Conservation (phyloP, 345 rosid species). For the Hibiscus mutabilis region DNA sequence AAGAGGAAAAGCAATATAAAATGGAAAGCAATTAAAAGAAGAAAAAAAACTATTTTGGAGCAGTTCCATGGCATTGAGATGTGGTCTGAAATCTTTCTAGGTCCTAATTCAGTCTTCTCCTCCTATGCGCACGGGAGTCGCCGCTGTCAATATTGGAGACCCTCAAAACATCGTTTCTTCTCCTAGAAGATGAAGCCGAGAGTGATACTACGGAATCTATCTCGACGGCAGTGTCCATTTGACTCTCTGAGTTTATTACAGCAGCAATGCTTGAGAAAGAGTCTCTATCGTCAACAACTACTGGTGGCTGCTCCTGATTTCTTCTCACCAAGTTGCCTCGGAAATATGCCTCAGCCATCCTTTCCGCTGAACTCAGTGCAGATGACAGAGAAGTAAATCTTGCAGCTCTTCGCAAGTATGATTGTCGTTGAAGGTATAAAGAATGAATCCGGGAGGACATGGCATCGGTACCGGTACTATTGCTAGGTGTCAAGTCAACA, state of each 20-base stretch:
- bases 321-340: neutral
- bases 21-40: neutral
- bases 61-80: neutral
- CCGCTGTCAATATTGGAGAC: neutral
- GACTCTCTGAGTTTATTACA: slow-evolving; percentile 3
- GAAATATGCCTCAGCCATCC: neutral
- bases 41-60: neutral
- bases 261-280: slow-evolving; percentile 2
- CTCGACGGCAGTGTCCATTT: neutral
- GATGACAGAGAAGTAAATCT: neutral
- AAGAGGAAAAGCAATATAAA: neutral
- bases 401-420: slow-evolving; percentile 1
- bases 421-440: neutral
- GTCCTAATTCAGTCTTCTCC: slow-evolving; percentile 1
- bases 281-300: neutral
- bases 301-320: neutral
- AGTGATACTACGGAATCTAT: neutral
- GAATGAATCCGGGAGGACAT: neutral
- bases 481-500: neutral
- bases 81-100: neutral
- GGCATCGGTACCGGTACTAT: neutral
- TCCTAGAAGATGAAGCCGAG: neutral
- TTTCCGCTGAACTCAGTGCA: neutral
- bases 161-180: neutral
- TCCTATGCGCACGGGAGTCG: neutral